Evolutionary conservation across 768 basidiomycete genomes (phyloP).

Genomic region (Hygrophoropsis aurantiaca): DNA sequence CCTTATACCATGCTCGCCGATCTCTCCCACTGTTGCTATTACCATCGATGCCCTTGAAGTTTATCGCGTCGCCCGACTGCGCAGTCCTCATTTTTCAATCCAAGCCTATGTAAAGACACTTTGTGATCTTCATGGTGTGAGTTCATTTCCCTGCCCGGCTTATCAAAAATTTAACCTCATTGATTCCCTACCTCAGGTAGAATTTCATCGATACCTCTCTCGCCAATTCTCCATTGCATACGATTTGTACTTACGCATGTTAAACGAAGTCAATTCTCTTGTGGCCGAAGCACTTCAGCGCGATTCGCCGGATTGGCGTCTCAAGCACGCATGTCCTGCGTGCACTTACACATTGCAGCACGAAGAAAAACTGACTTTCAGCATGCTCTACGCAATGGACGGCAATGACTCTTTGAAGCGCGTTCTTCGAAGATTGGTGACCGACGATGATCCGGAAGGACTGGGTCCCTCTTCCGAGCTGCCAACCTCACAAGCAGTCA

Average conservation of each 20-base stretch:
- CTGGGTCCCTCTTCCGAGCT: background rate
- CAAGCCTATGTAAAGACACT: slow-evolving; percentile 16
- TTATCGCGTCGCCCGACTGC: slow-evolving; percentile 6
- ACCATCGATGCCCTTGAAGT: slow-evolving; percentile 10
- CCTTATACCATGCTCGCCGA: slow-evolving; percentile 5
- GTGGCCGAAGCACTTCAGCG: background rate
- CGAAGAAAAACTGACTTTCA: slow-evolving; percentile 2
- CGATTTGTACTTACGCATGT: slow-evolving; percentile 12
- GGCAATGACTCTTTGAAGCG: slow-evolving; percentile 9
- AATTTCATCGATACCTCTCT: background rate
- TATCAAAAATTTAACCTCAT: too few relatives aligned
- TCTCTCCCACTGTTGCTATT: slow-evolving; percentile 1
- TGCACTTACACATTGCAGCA: slow-evolving; percentile 10
- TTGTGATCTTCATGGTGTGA: slow-evolving; percentile 11
- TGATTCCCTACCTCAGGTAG: too few relatives aligned
- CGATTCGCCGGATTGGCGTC: slow-evolving; percentile 3
- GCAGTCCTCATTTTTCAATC: slow-evolving; percentile 14
- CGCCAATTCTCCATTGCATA: background rate
- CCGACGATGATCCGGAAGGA: background rate
- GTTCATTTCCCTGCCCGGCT: too few relatives aligned
- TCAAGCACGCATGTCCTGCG: slow-evolving; percentile 7
- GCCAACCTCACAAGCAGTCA: background rate
- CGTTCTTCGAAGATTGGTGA: too few relatives aligned
- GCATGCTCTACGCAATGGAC: slow-evolving; percentile 6
- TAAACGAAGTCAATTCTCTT: background rate